These are phyloP conservation scores for Lagenaria siceraria DNA, from an alignment of 306 rosid genomes.

Conservation along the genomic window DNA sequence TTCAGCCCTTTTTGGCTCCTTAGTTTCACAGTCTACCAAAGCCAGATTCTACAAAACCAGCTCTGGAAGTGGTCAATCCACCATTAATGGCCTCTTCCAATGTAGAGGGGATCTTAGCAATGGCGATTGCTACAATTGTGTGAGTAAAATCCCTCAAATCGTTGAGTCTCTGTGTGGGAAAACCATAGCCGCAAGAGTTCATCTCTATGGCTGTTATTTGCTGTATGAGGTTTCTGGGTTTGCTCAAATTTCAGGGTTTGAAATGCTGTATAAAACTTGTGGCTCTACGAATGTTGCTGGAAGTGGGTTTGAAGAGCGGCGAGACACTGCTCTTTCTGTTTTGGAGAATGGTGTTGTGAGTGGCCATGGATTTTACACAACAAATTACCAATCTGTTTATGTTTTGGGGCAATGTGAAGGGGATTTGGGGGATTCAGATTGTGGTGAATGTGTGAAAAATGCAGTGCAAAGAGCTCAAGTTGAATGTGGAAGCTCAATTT, in stretches of 20 bases:
- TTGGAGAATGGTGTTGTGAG: constrained; percentile 71
- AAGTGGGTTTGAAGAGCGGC: constrained; percentile 62
- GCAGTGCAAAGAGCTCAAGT: constrained; percentile 72
- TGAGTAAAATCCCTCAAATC: constrained; percentile 55
- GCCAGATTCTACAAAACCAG: constrained; percentile 57
- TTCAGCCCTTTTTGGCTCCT: constrained; percentile 58
- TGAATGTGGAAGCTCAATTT: constrained; percentile 78
- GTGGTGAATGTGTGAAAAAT: constrained; percentile 67
- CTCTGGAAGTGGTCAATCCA: constrained; percentile 47
- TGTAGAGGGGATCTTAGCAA: constrained; percentile 81
- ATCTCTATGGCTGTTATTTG: constrained; percentile 72
- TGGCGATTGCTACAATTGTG: constrained; percentile 68
- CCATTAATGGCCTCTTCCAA: constrained; percentile 70
- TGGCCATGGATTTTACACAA: constrained; percentile 73
- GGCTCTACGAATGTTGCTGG: constrained; percentile 56
- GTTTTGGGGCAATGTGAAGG: constrained; percentile 92
- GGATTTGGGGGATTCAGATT: constrained; percentile 75
- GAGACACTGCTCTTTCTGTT: constrained; percentile 64
- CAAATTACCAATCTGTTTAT: constrained; percentile 54
- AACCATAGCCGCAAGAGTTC: constrained; percentile 67
- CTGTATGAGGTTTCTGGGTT: constrained; percentile 68
- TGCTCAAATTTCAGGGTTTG: constrained; percentile 76
- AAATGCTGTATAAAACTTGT: constrained; percentile 67
- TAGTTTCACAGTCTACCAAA: constrained; percentile 66
- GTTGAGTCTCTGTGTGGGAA: constrained; percentile 55